Percentiles rank a stretch among this genome's conserved stretches.
These are phyloP conservation scores for Blumeria hordei DNA, from an alignment of 2,329 filamentous ascomycete species.

Conservation along the genomic window DNA sequence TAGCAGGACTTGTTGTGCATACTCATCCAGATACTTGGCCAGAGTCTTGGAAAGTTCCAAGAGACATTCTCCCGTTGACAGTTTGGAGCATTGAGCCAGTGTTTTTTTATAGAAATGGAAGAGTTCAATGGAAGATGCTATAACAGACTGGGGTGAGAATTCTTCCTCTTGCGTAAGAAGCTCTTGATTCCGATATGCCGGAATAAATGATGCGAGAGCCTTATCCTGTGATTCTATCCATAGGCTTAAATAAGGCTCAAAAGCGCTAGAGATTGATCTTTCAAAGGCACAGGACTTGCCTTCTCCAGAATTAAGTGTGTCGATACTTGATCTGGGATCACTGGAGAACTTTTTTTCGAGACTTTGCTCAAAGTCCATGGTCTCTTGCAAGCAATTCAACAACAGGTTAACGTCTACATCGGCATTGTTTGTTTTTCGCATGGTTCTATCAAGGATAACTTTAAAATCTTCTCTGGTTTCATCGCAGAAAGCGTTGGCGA, in stretches of 20 bases:
- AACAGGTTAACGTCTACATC: slow-evolving; percentile 76
- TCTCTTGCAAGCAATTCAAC: slow-evolving; percentile 77
- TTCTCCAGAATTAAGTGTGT: slow-evolving; percentile 62
- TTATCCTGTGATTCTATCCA: slow-evolving; percentile 96
- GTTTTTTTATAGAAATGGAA: slow-evolving; percentile 94
- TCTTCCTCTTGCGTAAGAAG: slow-evolving; percentile 69
- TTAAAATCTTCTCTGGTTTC: slow-evolving; percentile 91
- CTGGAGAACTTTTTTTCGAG: slow-evolving; percentile 64
- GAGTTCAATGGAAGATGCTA: slow-evolving; percentile 80
- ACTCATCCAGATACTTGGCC: slow-evolving; percentile 83
- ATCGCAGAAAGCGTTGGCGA: slow-evolving; percentile 85
- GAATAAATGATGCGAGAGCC: slow-evolving; percentile 61
- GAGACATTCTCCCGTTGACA: slow-evolving; percentile 73
- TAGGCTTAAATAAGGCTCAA: slow-evolving; percentile 86
- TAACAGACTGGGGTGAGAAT: slow-evolving; percentile 72
- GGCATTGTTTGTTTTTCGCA: slow-evolving; percentile 51
- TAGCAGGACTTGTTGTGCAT: slow-evolving; percentile 77
- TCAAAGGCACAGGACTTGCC: slow-evolving; percentile 58
- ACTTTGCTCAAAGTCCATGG: slow-evolving; percentile 84
- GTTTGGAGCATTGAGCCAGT: slow-evolving; percentile 80
- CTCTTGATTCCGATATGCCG: slow-evolving; percentile 65
- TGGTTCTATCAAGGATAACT: slow-evolving; percentile 68
- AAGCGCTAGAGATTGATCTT: slow-evolving; percentile 83
- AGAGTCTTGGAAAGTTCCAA: slow-evolving; percentile 68
- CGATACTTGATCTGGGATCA: slow-evolving; percentile 55